Evolutionary conservation across 768 basidiomycete species (phyloP).

Genomic region (Pulveroboletus ravenelii): DNA sequence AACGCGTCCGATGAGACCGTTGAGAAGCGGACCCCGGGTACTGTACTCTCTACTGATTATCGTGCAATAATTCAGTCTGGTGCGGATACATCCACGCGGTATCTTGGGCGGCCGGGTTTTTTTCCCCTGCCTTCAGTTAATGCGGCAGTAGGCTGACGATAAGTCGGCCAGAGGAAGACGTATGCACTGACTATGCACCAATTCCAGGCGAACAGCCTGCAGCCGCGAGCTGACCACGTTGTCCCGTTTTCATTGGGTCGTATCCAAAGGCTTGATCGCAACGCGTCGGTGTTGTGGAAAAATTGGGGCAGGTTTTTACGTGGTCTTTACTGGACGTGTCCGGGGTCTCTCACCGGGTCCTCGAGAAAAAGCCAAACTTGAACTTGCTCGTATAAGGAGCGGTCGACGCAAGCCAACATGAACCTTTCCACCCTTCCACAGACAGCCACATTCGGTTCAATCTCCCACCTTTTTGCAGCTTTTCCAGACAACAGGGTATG

Average conservation of each 20-base stretch:
- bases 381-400: constrained; percentile 53
- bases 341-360: constrained; percentile 27
- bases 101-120: constrained; percentile 3
- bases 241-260: neutral
- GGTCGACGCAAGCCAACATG: constrained; percentile 48
- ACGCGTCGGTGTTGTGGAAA: neutral
- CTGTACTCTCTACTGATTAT: neutral
- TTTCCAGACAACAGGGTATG: constrained; percentile 14
- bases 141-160: constrained; percentile 5
- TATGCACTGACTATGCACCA: neutral
- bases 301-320: constrained; percentile 12
- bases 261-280: constrained; percentile 2
- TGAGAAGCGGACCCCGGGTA: constrained; percentile 17
- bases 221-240: constrained; percentile 6
- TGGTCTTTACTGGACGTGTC: constrained; percentile 18
- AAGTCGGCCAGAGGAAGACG: constrained; percentile 3
- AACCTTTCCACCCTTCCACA: constrained; percentile 41
- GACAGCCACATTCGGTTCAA: constrained; percentile 31
- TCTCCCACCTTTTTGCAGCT: constrained; percentile 5
- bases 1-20: constrained; percentile 38
- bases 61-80: neutral
- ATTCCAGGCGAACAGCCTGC: constrained; percentile 2
- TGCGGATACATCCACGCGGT: neutral
- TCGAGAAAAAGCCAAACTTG: constrained; percentile 22
- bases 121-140: neutral